A percentile compares a stretch with the other conserved stretches of the same genome.
Evolutionary conservation across 2,329 filamentous ascomycete species (phyloP).

Genomic region (Phialophora expanda): DNA sequence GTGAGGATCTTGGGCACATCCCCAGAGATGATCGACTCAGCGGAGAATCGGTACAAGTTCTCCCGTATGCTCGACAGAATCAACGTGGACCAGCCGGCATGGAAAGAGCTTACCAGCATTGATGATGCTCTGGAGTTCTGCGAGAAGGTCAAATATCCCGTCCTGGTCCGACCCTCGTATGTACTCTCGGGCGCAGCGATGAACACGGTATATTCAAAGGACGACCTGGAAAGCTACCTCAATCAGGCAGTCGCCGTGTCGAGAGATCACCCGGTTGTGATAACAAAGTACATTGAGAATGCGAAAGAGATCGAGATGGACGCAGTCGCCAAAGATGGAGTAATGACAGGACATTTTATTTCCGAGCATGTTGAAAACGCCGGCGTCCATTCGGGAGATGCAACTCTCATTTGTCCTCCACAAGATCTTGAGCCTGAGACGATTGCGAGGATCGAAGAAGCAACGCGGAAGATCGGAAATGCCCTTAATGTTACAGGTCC

Average conservation of each 20-base stretch:
- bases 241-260: conserved; percentile 92
- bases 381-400: conserved; percentile 97
- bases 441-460: conserved; percentile 88
- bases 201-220: conserved; percentile 98
- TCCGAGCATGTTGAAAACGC: conserved; percentile 99
- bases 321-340: conserved; percentile 87
- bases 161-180: conserved; percentile 93
- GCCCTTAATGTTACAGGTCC: conserved; percentile 95
- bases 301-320: conserved; percentile 99
- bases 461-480: conserved; percentile 90
- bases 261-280: conserved; percentile 93
- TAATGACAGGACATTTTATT: conserved; percentile 92
- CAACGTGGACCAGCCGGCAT: conserved; percentile 91
- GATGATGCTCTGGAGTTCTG: conserved; percentile 89
- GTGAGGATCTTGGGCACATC: conserved; percentile 94
- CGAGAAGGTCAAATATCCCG: conserved; percentile 85
- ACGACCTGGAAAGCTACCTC: conserved; percentile 86
- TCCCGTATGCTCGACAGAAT: conserved; percentile 96
- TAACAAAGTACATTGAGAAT: conserved; percentile 99
- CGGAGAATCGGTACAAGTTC: conserved; percentile 98
- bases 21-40: conserved; percentile 97
- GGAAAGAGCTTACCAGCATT: conserved; percentile 97
- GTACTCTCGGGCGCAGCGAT: conserved; percentile 96
- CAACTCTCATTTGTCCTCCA: conserved; percentile 90
- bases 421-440: conserved; percentile 91